Conservation (phyloP, 2,329 filamentous ascomycete species). For the Grosmannia clavigera region DNA sequence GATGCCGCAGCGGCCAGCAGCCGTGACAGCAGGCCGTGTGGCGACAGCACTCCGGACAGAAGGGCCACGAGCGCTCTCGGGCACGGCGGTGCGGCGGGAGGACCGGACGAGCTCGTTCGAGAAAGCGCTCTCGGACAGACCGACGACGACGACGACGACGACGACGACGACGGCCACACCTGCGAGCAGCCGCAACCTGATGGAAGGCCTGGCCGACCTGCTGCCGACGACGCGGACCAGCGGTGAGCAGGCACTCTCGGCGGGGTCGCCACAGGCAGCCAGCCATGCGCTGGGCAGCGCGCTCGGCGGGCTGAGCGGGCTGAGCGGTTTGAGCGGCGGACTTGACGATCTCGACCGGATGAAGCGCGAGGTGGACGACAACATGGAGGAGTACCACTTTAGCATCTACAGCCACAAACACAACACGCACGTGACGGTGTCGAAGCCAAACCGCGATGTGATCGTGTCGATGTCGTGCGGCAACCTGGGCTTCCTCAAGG, state of each 20-base stretch:
- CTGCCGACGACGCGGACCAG: constrained; percentile 4
- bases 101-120: not conserved
- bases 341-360: constrained; percentile 9
- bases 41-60: not conserved
- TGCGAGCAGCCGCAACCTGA: constrained; percentile 3
- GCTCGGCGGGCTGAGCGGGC: not conserved
- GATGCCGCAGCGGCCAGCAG: not conserved
- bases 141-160: too few species aligned
- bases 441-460: constrained; percentile 65
- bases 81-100: not conserved
- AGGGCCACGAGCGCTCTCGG: not conserved
- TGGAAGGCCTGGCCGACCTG: constrained; percentile 12
- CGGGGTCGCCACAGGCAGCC: not conserved
- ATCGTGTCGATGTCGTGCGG: constrained; percentile 73
- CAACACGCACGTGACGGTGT: constrained; percentile 90
- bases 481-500: constrained; percentile 84
- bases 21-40: not conserved
- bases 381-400: constrained; percentile 57
- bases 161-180: not conserved
- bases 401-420: constrained; percentile 82
- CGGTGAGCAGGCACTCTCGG: not conserved
- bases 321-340: not conserved
- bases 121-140: not conserved
- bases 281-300: not conserved
- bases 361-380: constrained; percentile 20